These are phyloP conservation scores for Prototheca stagnorum DNA, from an alignment of 163 green algal genomes.

Conservation along the genomic window DNA sequence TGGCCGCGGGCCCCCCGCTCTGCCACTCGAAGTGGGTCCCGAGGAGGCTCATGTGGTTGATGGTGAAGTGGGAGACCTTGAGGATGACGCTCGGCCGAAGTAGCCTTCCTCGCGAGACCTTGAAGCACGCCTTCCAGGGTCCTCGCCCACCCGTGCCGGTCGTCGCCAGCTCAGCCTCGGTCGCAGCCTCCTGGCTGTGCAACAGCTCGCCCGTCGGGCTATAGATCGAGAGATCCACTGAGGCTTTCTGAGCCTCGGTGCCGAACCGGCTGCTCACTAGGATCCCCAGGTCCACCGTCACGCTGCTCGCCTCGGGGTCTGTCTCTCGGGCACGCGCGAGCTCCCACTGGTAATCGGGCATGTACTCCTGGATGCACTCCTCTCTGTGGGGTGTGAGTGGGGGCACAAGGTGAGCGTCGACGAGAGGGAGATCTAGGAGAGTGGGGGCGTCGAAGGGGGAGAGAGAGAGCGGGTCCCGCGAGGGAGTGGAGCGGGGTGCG, in stretches of 20 bases:
- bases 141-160: conserved; percentile 5
- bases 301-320: neutral
- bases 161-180: conserved; percentile 10
- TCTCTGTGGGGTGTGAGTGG: conserved; percentile 16
- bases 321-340: neutral
- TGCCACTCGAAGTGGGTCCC: conserved; percentile 22
- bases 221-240: conserved; percentile 19
- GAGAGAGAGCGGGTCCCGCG: too few species aligned
- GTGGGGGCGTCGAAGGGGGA: too few species aligned
- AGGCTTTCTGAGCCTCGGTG: conserved; percentile 16
- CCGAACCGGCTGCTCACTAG: conserved; percentile 21
- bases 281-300: conserved; percentile 19
- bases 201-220: conserved; percentile 9
- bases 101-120: conserved; percentile 14
- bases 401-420: neutral
- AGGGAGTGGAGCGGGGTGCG: too few species aligned
- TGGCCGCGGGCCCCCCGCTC: neutral
- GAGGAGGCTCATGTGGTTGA: conserved; percentile 15
- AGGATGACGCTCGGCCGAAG: conserved; percentile 25
- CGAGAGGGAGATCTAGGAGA: too few species aligned
- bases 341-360: conserved; percentile 7
- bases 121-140: conserved; percentile 23
- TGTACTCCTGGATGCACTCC: conserved; percentile 22
- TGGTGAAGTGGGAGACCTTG: conserved; percentile 23
- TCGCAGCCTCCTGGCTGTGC: conserved; percentile 9